phyloP scores from a whole-genome alignment of 1,139 yeast species.

The Pichia sp. region DNA sequence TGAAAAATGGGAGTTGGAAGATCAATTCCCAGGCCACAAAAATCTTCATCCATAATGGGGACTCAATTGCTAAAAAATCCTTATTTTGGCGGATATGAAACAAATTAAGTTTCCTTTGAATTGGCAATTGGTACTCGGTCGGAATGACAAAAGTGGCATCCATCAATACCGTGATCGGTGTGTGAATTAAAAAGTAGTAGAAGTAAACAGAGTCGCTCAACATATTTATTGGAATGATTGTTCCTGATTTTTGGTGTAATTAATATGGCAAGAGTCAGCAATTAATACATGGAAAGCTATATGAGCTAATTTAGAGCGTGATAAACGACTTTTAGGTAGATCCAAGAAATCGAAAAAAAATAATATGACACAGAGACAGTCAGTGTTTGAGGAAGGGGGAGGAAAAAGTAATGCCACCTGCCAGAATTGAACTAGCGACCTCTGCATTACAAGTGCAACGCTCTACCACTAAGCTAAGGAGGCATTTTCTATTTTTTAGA shows the following conservation, averaged over 20 bases:
- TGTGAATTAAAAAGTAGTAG: constrained; percentile 53
- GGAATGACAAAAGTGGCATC: constrained; percentile 76
- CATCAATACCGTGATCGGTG: constrained; percentile 68
- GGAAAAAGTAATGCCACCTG: constrained; percentile 64
- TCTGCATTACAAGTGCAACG: constrained; percentile 96
- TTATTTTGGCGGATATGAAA: constrained; percentile 62
- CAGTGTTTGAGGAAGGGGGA: too few species aligned
- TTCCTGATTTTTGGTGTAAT: too few species aligned
- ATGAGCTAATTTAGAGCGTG: too few species aligned
- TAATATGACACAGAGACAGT: too few species aligned
- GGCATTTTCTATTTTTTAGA: constrained; percentile 14
- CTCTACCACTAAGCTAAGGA: constrained; percentile 90
- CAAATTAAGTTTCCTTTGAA: constrained; percentile 48
- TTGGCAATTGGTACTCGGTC: constrained; percentile 38
- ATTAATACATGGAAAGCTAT: too few species aligned
- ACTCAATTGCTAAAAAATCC: constrained; percentile 60
- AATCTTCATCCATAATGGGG: constrained; percentile 64
- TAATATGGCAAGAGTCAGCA: too few species aligned
- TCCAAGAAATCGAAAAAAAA: too few species aligned
- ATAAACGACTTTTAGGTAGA: too few species aligned
- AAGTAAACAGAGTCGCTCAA: constrained; percentile 49
- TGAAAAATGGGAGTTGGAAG: constrained; percentile 75
- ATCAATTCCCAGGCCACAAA: constrained; percentile 70
- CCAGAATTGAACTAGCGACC: constrained; percentile 97
- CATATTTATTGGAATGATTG: too few species aligned